phyloP scores from a whole-genome alignment of 441 rosid genomes.

The Arabidopsis lyrata region DNA sequence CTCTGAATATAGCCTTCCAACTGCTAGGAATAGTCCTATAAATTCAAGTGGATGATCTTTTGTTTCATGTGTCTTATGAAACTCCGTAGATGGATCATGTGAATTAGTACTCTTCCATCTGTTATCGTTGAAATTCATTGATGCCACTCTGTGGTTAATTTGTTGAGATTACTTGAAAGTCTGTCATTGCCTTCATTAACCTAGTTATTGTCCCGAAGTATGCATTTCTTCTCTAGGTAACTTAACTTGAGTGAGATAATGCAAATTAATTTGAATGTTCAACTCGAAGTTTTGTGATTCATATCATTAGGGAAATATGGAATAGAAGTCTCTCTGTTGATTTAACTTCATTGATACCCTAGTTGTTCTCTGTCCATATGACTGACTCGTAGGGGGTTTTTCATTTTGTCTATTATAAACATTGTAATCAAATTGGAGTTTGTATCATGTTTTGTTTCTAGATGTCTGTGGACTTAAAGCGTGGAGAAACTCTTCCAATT shows the following conservation, averaged over 20 bases:
- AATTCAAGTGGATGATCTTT: not conserved
- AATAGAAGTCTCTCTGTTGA: conserved; percentile 21
- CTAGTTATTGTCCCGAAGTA: not conserved
- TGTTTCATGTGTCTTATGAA: conserved; percentile 1
- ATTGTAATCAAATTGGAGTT: conserved; percentile 15
- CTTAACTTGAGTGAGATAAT: not conserved
- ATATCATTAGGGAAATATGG: not conserved
- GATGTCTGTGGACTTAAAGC: conserved; percentile 99
- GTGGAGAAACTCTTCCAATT: conserved; percentile 99
- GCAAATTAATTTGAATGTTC: not conserved
- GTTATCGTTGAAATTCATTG: not conserved
- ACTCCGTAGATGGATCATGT: conserved; percentile 5
- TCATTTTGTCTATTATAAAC: not conserved
- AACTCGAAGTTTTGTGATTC: not conserved
- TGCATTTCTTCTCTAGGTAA: conserved; percentile 3
- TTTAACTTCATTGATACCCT: not conserved
- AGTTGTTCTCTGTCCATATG: conserved; percentile 8
- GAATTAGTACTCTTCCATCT: not conserved
- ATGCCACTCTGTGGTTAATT: conserved; percentile 4
- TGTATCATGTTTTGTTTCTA: conserved; percentile 45
- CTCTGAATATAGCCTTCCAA: not conserved
- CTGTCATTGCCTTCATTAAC: not conserved
- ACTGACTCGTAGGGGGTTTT: not conserved
- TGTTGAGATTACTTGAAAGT: not conserved
- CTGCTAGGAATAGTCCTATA: not conserved